These are phyloP conservation scores for Huntiella abstrusa DNA, from an alignment of 2,329 filamentous ascomycete genomes.

Conservation along the genomic window DNA sequence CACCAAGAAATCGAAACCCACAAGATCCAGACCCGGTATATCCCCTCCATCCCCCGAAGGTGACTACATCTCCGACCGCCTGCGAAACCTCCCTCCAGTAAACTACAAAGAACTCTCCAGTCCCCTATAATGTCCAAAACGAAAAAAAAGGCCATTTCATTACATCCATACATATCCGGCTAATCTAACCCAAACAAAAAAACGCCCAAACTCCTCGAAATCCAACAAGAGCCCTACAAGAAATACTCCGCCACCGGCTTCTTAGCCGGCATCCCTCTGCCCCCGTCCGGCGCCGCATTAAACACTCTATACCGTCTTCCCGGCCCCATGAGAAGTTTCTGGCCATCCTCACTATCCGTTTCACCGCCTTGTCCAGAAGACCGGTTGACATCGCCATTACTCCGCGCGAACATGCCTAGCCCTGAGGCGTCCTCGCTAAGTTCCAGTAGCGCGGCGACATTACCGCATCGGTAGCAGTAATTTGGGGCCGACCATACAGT, in stretches of 20 bases:
- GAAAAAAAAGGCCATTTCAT: no score
- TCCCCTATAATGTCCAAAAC: no score
- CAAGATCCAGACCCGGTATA: no score
- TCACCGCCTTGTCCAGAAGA: slow-evolving; percentile 27
- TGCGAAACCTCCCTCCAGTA: no score
- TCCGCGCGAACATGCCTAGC: slow-evolving; percentile 47
- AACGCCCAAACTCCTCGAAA: no score
- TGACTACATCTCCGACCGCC: no score
- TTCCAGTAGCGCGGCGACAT: slow-evolving; percentile 88
- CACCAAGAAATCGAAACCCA: no score
- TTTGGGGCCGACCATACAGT: slow-evolving; percentile 98
- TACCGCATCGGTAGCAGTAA: slow-evolving; percentile 91
- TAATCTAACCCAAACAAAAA: no score
- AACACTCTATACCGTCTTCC: slow-evolving; percentile 87
- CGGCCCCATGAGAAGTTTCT: slow-evolving; percentile 36
- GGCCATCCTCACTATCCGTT: slow-evolving; percentile 27
- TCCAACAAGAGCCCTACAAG: slow-evolving; percentile 26
- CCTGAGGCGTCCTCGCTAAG: slow-evolving; percentile 75
- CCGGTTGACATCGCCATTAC: slow-evolving; percentile 48
- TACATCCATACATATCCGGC: no score
- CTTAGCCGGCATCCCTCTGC: slow-evolving; percentile 93
- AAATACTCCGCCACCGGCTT: slow-evolving; percentile 98
- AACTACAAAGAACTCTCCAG: no score
- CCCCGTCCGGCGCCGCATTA: slow-evolving; percentile 89
- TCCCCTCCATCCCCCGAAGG: no score